phyloP scores from a whole-genome alignment of 768 basidiomycete genomes.

The Hysterangium stoloniferum region DNA sequence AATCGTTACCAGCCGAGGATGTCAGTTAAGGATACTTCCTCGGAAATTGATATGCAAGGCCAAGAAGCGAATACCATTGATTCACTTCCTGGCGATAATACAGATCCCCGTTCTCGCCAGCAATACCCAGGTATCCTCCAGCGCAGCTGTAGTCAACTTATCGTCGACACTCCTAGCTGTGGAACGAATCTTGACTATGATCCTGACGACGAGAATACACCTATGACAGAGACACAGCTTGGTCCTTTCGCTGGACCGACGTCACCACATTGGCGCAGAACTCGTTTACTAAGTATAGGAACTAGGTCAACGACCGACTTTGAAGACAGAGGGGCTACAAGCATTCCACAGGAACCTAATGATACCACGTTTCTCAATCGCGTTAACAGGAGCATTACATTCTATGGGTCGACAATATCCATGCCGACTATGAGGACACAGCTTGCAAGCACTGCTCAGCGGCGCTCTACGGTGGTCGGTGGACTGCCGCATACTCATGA shows the following conservation, averaged over 20 bases:
- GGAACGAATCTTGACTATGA: no score
- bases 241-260: conserved; percentile 43
- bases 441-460: not conserved
- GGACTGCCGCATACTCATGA: conserved; percentile 32
- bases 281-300: conserved; percentile 53
- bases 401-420: conserved; percentile 53
- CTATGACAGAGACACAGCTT: conserved; percentile 20
- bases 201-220: not conserved
- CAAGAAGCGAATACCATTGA: conserved; percentile 14
- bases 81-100: conserved; percentile 14
- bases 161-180: no score
- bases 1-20: no score
- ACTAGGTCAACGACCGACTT: conserved; percentile 6
- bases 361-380: conserved; percentile 33
- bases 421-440: conserved; percentile 12
- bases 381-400: conserved; percentile 21
- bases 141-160: no score
- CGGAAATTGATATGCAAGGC: conserved; percentile 13
- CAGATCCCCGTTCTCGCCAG: conserved; percentile 15
- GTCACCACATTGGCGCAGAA: conserved; percentile 50
- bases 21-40: no score
- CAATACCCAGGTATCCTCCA: no score
- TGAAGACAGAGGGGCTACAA: conserved; percentile 9
- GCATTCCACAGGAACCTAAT: conserved; percentile 13
- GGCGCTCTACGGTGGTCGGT: conserved; percentile 26